phyloP scores from a whole-genome alignment of 495 filamentous ascomycete genomes.

The Talaromyces ruber region DNA sequence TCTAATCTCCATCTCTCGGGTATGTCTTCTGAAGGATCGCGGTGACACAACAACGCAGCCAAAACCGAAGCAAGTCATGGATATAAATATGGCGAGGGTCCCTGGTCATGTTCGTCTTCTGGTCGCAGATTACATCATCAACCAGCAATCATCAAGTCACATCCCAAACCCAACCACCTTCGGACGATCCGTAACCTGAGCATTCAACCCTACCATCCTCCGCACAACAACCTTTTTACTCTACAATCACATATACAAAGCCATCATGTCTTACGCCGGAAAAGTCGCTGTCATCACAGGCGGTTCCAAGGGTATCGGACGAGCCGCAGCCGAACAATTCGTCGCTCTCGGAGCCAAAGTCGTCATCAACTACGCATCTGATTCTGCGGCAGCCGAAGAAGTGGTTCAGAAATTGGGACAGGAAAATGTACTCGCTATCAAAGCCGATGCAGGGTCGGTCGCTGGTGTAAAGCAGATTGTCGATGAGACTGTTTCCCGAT shows the following conservation, averaged over 20 bases:
- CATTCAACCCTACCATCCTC: too few relatives aligned
- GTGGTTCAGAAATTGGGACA: slow-evolving; percentile 45
- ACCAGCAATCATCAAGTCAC: background rate
- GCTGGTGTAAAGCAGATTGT: slow-evolving; percentile 32
- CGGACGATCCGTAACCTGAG: background rate
- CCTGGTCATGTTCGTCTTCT: background rate
- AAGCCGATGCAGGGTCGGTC: slow-evolving; percentile 39
- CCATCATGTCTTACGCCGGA: slow-evolving; percentile 32
- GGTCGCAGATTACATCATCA: background rate
- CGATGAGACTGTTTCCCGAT: slow-evolving; percentile 32
- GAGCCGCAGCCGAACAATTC: slow-evolving; percentile 45
- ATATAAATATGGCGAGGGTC: background rate
- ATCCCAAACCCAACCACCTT: background rate
- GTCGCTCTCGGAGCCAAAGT: slow-evolving; percentile 52
- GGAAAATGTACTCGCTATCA: slow-evolving; percentile 44
- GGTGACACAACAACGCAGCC: background rate
- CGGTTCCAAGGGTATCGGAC: slow-evolving; percentile 60
- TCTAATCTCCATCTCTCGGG: background rate
- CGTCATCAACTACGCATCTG: slow-evolving; percentile 54
- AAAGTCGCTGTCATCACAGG: slow-evolving; percentile 61
- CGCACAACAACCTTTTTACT: background rate
- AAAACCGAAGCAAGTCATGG: background rate
- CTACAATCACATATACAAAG: slow-evolving; percentile 6
- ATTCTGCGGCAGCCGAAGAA: slow-evolving; percentile 42
- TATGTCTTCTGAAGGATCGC: background rate